Conservation (phyloP, 2,329 filamentous ascomycete genomes). For the Fusarium cicatricum region DNA sequence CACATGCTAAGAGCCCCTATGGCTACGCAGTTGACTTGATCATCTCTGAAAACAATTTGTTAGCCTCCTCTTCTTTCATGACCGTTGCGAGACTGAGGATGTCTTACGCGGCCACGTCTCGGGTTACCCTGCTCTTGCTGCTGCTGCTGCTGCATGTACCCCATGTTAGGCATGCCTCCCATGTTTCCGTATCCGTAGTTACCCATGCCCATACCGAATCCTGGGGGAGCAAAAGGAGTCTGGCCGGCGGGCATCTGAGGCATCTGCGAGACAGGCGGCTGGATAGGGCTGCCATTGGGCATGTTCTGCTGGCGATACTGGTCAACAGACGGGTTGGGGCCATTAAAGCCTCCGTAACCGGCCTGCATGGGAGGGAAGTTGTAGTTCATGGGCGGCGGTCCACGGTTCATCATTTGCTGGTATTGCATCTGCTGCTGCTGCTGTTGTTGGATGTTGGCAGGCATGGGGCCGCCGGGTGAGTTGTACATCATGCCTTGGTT, state of each 20-base stretch:
- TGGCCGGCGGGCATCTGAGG: conserved; percentile 54
- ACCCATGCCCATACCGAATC: conserved; percentile 58
- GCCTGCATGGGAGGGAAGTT: conserved; percentile 65
- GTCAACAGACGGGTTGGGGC: conserved; percentile 58
- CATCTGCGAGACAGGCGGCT: conserved; percentile 55
- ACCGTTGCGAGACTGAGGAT: conserved; percentile 20
- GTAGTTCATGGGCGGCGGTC: conserved; percentile 62
- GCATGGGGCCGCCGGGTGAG: conserved; percentile 54
- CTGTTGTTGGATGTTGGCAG: conserved; percentile 53
- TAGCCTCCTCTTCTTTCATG: conserved; percentile 34
- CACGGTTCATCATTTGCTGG: conserved; percentile 66
- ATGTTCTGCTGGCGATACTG: conserved; percentile 63
- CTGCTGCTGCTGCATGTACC: conserved; percentile 62
- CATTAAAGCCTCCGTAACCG: conserved; percentile 62
- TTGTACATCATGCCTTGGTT: conserved; percentile 63
- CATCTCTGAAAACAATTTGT: conserved; percentile 41
- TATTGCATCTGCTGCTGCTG: conserved; percentile 58
- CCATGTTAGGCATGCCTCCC: conserved; percentile 58
- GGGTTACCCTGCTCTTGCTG: conserved; percentile 64
- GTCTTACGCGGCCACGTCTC: conserved; percentile 66
- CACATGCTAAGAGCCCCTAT: conserved; percentile 20
- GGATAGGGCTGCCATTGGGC: conserved; percentile 61
- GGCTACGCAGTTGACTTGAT: conserved; percentile 27
- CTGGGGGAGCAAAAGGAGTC: conserved; percentile 58
- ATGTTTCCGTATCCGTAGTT: conserved; percentile 57